A percentile compares a stretch with the other conserved stretches of the same genome.
phyloP scores from a whole-genome alignment of 2,329 filamentous ascomycete species.

The Tolypocladium tropicale region DNA sequence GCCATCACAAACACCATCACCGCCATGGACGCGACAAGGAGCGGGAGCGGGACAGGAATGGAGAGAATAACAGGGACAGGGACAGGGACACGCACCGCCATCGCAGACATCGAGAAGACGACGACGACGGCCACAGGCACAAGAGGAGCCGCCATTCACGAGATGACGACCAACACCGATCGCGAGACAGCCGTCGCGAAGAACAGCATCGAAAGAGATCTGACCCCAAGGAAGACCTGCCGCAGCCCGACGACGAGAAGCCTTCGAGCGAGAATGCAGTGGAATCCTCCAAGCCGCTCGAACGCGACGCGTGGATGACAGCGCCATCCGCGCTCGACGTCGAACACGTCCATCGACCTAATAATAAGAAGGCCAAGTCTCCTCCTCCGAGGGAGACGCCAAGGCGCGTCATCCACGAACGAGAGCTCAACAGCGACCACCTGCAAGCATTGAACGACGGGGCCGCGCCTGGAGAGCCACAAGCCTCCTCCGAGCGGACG shows the following conservation, averaged over 20 bases:
- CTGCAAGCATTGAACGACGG: slow-evolving; percentile 51
- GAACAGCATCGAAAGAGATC: slow-evolving; percentile 28
- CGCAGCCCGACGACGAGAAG: slow-evolving; percentile 40
- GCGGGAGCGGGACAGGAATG: slow-evolving; percentile 16
- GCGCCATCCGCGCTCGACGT: slow-evolving; percentile 71
- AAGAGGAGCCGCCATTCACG: slow-evolving; percentile 48
- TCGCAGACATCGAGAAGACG: slow-evolving; percentile 23
- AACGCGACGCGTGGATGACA: slow-evolving; percentile 92
- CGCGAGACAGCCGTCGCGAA: slow-evolving; percentile 17
- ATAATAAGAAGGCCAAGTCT: slow-evolving; percentile 40
- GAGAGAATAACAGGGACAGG: slow-evolving; percentile 18
- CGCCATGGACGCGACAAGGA: slow-evolving; percentile 33
- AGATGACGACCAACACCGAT: slow-evolving; percentile 41
- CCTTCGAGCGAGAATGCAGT: slow-evolving; percentile 14
- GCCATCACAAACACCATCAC: slow-evolving; percentile 33
- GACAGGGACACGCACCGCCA: slow-evolving; percentile 19
- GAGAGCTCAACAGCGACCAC: slow-evolving; percentile 62
- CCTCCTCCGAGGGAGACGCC: slow-evolving; percentile 45
- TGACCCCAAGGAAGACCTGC: slow-evolving; percentile 40
- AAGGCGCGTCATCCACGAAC: slow-evolving; percentile 62
- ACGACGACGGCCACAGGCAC: slow-evolving; percentile 43
- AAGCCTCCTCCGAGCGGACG: slow-evolving; percentile 34
- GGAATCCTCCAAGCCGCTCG: slow-evolving; percentile 26
- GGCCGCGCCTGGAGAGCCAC: not conserved
- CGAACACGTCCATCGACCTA: slow-evolving; percentile 63